Conservation (phyloP, 805 yeast species). For the Candida patagonica region DNA sequence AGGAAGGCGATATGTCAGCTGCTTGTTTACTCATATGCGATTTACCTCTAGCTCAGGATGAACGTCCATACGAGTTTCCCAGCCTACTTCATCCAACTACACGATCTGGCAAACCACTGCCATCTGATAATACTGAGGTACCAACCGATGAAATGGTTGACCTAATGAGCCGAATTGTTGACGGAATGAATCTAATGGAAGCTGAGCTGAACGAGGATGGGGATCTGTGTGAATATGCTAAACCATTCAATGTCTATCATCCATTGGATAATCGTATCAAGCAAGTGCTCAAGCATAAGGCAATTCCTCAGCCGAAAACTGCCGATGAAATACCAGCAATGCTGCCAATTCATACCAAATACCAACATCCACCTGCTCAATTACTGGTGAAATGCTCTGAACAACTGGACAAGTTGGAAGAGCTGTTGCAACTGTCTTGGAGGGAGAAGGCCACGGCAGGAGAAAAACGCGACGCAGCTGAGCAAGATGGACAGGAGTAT, state of each 20-base stretch:
- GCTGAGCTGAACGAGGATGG: conserved; percentile 13
- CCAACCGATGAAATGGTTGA: conserved; percentile 29
- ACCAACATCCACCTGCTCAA: conserved; percentile 16
- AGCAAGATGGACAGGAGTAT: background rate
- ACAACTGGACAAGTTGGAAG: conserved; percentile 8
- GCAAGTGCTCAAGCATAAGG: conserved; percentile 24
- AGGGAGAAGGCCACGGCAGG: conserved; percentile 10
- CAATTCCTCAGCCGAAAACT: conserved; percentile 26
- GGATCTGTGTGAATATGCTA: conserved; percentile 19
- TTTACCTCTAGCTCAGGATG: conserved; percentile 71
- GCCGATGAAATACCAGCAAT: conserved; percentile 22
- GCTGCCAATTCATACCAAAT: conserved; percentile 19
- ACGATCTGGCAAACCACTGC: conserved; percentile 25
- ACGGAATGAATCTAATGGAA: conserved; percentile 35
- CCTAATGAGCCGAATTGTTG: conserved; percentile 37
- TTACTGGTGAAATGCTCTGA: conserved; percentile 11
- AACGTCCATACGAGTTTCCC: conserved; percentile 39
- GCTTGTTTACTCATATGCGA: conserved; percentile 41
- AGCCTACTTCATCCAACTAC: conserved; percentile 32
- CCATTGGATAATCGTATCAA: conserved; percentile 20
- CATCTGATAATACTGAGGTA: background rate
- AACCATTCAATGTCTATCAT: conserved; percentile 24
- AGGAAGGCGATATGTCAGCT: conserved; percentile 10
- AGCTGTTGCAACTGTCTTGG: conserved; percentile 14
- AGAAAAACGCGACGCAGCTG: conserved; percentile 5